Evolutionary conservation across 1,284 basidiomycete species (phyloP), one percentile per base, ranked within the genome.

Genomic region (Trametes polyzona): DNA sequence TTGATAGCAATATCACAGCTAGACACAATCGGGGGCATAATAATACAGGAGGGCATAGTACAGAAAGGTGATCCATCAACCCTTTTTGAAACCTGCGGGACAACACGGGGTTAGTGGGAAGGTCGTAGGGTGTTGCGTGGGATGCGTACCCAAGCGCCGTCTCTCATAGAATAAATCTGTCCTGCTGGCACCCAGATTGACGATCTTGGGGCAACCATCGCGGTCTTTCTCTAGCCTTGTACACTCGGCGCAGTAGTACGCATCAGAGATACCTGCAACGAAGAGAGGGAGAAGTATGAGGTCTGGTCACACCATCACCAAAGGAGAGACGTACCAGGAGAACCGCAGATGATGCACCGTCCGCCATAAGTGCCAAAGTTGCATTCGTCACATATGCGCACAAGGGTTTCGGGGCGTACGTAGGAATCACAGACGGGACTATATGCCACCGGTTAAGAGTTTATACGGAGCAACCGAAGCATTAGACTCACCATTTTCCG

Each of bases 401-500:
- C 97, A 56, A 99, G 82, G 16, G 96, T 98, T 77, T 97, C 95
- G 59, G 97, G 97, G 65, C 97, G 87, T 58, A 99, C 97, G 76
- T 98, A 98, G 56, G 96, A 99, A 78, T 99, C 97, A 77, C 97
- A 99, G 55, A 99, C 93, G 10, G 97, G 97, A 74, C 96, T 98
- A 23, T 23, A 30, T 36, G 11, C 32, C 52, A 26, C 30, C 4
- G 19, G 11, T 12, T 9, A 11, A 23, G 12, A 21, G 14, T 6
- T 32, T 26, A 33, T 14, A 41, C 6, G 29, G 44, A 10, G 2
- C 17, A 14, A 17, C 24, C 32, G 47, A 23, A n/a, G 26, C 26
- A 32, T 16, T 21, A 17, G 26, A 53, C 87, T 64, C 65, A 96
- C 96, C 96, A 99, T 86, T 98, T 98, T 50, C 97, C 97, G 72